Conservation (phyloP, 2,329 filamentous ascomycete genomes). For the Phoma herbarum region DNA sequence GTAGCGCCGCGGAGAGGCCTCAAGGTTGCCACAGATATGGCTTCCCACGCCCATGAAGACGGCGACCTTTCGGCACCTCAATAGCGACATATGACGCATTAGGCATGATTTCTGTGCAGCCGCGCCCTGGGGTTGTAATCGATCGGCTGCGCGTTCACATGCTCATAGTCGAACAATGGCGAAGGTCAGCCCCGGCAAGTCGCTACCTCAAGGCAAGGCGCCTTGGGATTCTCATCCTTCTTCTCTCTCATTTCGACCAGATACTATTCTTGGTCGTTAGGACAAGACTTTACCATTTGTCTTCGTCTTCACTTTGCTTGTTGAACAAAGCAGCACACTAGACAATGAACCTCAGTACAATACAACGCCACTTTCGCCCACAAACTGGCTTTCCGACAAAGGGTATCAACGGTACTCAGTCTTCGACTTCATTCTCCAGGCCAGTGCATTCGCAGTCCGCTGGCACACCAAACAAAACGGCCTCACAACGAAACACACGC, state of each 20-base stretch:
- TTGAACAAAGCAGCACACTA: neutral
- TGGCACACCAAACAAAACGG: neutral
- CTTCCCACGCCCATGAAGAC: neutral
- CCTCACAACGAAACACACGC: neutral
- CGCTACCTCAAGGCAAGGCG: neutral
- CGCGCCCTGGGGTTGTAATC: neutral
- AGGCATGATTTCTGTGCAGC: neutral
- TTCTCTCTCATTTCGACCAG: neutral
- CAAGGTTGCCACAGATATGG: neutral
- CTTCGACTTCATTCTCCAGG: neutral
- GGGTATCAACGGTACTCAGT: too few species aligned
- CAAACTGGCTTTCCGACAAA: neutral
- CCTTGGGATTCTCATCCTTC: neutral
- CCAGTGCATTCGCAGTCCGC: neutral
- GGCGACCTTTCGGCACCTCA: neutral
- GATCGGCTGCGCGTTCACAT: neutral
- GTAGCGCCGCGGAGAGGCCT: neutral
- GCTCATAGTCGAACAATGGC: neutral
- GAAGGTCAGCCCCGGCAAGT: neutral
- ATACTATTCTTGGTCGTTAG: neutral
- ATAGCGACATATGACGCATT: neutral
- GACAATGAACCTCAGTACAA: constrained; percentile 2
- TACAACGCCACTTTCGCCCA: neutral
- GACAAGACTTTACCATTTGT: neutral
- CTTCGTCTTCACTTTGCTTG: constrained; percentile 2